A percentile compares a stretch with the other conserved stretches of the same genome.
Evolutionary conservation across 1,284 basidiomycete genomes (phyloP).

Genomic region (Puccinia coronata): DNA sequence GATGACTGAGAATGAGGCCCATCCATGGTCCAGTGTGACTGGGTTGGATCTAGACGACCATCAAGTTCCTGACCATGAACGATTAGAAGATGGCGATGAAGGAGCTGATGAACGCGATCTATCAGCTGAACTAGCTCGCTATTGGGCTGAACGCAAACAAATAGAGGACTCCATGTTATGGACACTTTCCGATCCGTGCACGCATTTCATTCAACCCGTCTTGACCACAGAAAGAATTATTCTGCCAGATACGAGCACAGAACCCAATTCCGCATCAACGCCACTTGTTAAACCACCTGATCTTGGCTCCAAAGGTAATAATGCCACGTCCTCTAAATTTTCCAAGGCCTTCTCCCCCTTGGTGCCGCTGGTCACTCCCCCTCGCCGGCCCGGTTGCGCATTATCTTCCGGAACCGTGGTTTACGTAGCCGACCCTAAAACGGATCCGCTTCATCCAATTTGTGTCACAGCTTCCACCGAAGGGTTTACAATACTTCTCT

Average conservation of each 20-base stretch:
- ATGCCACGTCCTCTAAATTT: slow-evolving; percentile 17
- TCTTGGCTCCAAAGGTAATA: not conserved
- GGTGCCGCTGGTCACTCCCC: slow-evolving; percentile 31
- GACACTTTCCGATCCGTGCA: slow-evolving; percentile 49
- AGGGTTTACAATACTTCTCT: slow-evolving; percentile 45
- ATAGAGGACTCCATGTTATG: slow-evolving; percentile 47
- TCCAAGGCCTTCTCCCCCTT: slow-evolving; percentile 37
- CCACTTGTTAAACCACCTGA: not conserved
- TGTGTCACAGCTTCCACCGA: slow-evolving; percentile 49
- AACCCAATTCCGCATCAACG: not conserved
- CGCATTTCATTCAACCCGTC: slow-evolving; percentile 45
- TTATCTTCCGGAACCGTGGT: slow-evolving; percentile 43
- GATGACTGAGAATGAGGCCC: slow-evolving; percentile 47
- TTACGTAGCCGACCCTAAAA: slow-evolving; percentile 43
- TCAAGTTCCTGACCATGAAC: slow-evolving; percentile 10
- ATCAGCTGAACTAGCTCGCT: slow-evolving; percentile 35
- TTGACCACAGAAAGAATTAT: slow-evolving; percentile 41
- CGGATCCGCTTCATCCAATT: slow-evolving; percentile 39
- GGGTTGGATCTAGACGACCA: slow-evolving; percentile 26
- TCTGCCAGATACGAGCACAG: not conserved
- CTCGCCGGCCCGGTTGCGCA: slow-evolving; percentile 35
- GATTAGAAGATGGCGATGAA: slow-evolving; percentile 28
- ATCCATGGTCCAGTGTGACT: slow-evolving; percentile 41
- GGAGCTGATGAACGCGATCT: slow-evolving; percentile 44
- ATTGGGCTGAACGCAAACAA: slow-evolving; percentile 48